Conservation (phyloP, 108 stramenopile species). For the Cyclotella cryptica region DNA sequence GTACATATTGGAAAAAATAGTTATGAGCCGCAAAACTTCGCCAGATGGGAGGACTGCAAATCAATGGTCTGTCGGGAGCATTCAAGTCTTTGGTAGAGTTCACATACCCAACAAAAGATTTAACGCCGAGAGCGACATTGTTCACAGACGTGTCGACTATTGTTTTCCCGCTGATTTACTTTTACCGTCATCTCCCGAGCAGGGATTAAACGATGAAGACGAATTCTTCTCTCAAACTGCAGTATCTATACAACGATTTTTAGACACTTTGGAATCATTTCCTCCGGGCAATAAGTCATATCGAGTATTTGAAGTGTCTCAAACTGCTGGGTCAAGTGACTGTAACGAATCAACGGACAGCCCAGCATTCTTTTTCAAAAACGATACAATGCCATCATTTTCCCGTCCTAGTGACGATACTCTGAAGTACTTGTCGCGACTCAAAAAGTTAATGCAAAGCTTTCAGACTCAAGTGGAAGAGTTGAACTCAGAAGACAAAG, state of each 20-base stretch:
- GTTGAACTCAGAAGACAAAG: conserved; percentile 57
- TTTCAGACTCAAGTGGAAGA: conserved; percentile 68
- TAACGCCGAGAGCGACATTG: conserved; percentile 82
- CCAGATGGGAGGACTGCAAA: not conserved
- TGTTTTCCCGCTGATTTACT: conserved; percentile 76
- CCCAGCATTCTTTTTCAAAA: not conserved
- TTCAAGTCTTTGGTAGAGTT: conserved; percentile 76
- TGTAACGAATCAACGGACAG: not conserved
- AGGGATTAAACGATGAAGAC: not conserved
- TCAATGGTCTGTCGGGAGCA: conserved; percentile 45
- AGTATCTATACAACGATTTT: conserved; percentile 35
- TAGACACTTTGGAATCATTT: conserved; percentile 53
- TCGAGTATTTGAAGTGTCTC: conserved; percentile 11
- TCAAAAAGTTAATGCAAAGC: conserved; percentile 77
- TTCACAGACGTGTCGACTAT: conserved; percentile 77
- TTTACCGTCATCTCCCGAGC: conserved; percentile 1
- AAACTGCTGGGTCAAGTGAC: not conserved
- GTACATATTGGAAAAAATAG: conserved; percentile 9
- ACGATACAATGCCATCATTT: conserved; percentile 9
- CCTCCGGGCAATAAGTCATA: conserved; percentile 36
- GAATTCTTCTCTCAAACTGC: not conserved
- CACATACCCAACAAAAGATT: conserved; percentile 64
- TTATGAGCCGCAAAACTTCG: not conserved
- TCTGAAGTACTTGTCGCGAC: conserved; percentile 46
- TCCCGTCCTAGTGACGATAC: conserved; percentile 40